Percentiles rank a stretch among this genome's conserved stretches.
Conservation (phyloP, 1,284 basidiomycete genomes). For the Anthracocystis walkeri region DNA sequence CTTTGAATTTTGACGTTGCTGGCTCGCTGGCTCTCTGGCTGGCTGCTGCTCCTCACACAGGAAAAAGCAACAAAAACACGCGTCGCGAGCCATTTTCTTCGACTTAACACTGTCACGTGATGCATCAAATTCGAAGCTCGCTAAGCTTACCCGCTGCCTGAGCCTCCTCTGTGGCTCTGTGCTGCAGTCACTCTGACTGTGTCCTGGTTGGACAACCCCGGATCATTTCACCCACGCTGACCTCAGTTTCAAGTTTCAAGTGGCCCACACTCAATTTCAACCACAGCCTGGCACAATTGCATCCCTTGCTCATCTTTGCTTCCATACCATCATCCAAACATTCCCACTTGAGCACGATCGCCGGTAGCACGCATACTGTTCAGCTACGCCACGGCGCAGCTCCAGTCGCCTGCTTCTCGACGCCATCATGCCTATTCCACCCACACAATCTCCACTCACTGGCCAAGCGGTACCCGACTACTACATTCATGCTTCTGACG, state of each 20-base stretch:
- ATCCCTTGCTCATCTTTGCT: background rate
- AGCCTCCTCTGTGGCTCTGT: no score
- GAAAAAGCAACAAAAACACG: slow-evolving; percentile 38
- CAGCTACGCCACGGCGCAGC: slow-evolving; percentile 9
- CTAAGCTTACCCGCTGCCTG: no score
- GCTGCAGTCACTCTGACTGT: no score
- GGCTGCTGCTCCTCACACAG: background rate
- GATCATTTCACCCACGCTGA: no score
- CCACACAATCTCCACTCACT: slow-evolving; percentile 35
- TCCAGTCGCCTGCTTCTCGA: background rate
- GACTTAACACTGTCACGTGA: slow-evolving; percentile 45
- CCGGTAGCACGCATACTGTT: slow-evolving; percentile 1
- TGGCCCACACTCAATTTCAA: no score
- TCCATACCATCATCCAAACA: slow-evolving; percentile 1
- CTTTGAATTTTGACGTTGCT: no score
- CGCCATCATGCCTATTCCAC: slow-evolving; percentile 18
- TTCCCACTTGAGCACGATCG: no score
- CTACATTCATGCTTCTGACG: slow-evolving; percentile 59
- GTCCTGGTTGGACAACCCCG: no score
- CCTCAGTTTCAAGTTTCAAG: no score
- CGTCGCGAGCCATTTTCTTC: slow-evolving; percentile 23
- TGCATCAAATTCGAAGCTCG: background rate
- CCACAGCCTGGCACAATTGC: no score
- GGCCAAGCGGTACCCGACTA: slow-evolving; percentile 44
- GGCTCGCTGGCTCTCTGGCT: background rate